Evolutionary conservation across 495 filamentous ascomycete species (phyloP), one percentile per base, ranked within the genome.

Genomic region (Thermothielavioides terrestris): DNA sequence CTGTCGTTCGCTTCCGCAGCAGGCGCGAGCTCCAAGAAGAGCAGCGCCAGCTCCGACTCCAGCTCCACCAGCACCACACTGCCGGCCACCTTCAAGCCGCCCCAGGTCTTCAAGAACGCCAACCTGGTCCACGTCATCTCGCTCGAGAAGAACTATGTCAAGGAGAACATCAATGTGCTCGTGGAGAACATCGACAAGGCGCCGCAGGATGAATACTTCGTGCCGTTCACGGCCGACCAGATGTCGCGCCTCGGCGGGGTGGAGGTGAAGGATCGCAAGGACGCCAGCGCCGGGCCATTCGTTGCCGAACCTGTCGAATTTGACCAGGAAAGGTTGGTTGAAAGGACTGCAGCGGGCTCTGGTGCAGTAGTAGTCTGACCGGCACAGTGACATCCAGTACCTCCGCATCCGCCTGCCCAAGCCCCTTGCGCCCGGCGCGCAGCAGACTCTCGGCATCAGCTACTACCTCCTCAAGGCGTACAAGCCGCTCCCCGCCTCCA

Each of bases 61-160:
- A 67, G 57, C 38, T 73, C 70, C 48, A 65, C 62, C 6, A 50
- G 40, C 53, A 48, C 63, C 47, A 62, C 63, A 45, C 78, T 89
- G 15, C 78, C 84, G 23, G 64, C 73, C 59, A 79, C 77, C 41
- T 95, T 95, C 75, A 89, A 79, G 68, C 90, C 91, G 31, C 82
- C 89, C 12, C 85, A 85, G 62, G 85, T 87, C 37, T 98, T 94
- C 70, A 86, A 88, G 67, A 94, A 97, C 67, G 75, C 77, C 56
- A 97, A 97, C 67, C 65, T 96, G 21, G 81, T 97, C 46, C 86
- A 94, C 51, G 83, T 85, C 47, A 83, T 89, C 57, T 95, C 94
- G 59, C 67, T 96, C 46, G 91, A 96, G 62, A 96, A 95, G 71
- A 83, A 80, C 51, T 97, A 91, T 60, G 80, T 80, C 18, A 84